These are phyloP conservation scores for Penicillium salamii DNA, from an alignment of 495 filamentous ascomycete genomes.

Conservation along the genomic window DNA sequence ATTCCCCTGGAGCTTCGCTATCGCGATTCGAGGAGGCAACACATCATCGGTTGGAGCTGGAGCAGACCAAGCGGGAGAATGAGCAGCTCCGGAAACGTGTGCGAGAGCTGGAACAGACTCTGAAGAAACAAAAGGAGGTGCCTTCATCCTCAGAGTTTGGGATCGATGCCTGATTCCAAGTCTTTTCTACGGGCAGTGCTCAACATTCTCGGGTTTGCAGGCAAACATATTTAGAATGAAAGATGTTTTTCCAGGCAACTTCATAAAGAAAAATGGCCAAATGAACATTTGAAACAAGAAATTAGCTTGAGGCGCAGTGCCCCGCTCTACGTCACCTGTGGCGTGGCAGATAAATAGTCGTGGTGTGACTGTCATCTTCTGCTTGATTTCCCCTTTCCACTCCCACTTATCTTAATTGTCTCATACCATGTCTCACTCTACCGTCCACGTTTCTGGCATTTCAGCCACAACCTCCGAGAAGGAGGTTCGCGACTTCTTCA, in stretches of 20 bases:
- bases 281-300: neutral
- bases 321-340: conserved; percentile 33
- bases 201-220: conserved; percentile 11
- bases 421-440: conserved; percentile 46
- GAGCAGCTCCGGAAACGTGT: conserved; percentile 70
- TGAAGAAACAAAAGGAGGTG: conserved; percentile 27
- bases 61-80: conserved; percentile 75
- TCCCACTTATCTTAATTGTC: neutral
- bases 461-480: conserved; percentile 74
- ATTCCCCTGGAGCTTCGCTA: conserved; percentile 20
- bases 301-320: conserved; percentile 19
- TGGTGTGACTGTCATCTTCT: neutral
- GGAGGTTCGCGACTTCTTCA: conserved; percentile 95
- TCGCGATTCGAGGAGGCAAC: conserved; percentile 67
- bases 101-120: conserved; percentile 61
- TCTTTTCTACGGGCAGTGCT: neutral
- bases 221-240: conserved; percentile 12
- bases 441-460: conserved; percentile 74
- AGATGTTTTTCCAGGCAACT: neutral
- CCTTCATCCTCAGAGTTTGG: neutral
- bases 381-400: neutral
- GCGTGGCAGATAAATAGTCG: conserved; percentile 22
- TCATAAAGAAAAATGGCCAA: neutral
- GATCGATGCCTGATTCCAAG: neutral
- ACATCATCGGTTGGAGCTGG: conserved; percentile 67